Base-by-base conservation (phyloP, 345 rosid genomes). In the Citrus australasica region DNA sequence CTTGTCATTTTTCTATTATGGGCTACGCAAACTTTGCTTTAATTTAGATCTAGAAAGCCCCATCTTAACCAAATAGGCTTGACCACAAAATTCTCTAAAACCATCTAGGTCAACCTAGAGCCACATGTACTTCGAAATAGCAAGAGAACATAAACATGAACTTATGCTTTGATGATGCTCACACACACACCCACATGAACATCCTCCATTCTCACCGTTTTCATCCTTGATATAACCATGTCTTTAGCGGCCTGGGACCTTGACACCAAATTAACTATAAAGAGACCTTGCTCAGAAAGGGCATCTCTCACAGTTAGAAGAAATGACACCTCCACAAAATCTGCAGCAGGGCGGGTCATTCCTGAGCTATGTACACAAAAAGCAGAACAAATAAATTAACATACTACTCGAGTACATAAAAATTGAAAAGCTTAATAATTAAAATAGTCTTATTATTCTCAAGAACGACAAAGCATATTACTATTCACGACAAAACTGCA, bases 341-440 rank as follows among this genome's bases (percentile, higher is more conserved):
- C 90, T 30, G 96, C 84, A 78, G 96, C 97, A 79, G 99, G 98
- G 56, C 98, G 92, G 27, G 95, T 85, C 90, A 95, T 86, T 79
- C 98, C 97, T 9, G 91, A 91, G 81, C 99, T 94, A 85, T 83
- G 56, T 58, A 76, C 63, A 82, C 11, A 82, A 22, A 32, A 68
- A 51, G 51, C 46, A 22, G 25, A 62, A 53, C 14, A 60, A 68
- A 40, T 74, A 48, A 78, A 68, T 55, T 11, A 46, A 11, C 5
- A 4, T 46, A 11, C 51, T 11, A 11, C 4, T 10, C 51, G 0
- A 46, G 51, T 3, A 46, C 13, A 46, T 46, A 46, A 46, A 46
- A 11, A 11, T 46, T 32, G 5, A 32, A 2, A 65, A n/a, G 30
- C 71, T 53, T 27, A 11, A 33, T 33, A 30, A 30, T 30, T 30